Conservation (phyloP, 2,329 filamentous ascomycete genomes). For the Colletotrichum incanum region DNA sequence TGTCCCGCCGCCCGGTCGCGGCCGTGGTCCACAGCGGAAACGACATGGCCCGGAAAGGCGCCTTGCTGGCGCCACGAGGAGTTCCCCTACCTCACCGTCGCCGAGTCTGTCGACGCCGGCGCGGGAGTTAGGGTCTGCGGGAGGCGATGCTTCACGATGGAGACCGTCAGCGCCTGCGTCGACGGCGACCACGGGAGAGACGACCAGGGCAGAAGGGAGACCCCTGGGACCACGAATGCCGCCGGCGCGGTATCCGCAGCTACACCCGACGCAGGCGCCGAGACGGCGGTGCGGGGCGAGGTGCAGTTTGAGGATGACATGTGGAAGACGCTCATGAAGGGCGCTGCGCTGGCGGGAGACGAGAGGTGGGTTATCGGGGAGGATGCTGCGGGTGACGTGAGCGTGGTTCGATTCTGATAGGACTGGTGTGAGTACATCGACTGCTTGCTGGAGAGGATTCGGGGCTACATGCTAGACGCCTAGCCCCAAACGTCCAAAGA, state of each 20-base stretch:
- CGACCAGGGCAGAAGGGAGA: not conserved
- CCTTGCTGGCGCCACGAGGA: conserved; percentile 71
- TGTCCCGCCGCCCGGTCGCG: conserved; percentile 45
- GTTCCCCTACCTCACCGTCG: conserved; percentile 66
- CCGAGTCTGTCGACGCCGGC: conserved; percentile 59
- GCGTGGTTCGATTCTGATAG: conserved; percentile 66
- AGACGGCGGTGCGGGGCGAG: conserved; percentile 49
- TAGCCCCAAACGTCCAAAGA: not conserved
- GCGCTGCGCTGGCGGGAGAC: conserved; percentile 70
- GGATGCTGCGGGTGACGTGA: conserved; percentile 65
- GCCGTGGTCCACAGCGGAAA: not conserved
- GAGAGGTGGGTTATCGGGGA: conserved; percentile 76
- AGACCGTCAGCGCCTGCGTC: conserved; percentile 60
- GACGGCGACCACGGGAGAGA: not conserved
- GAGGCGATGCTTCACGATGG: conserved; percentile 63
- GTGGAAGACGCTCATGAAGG: conserved; percentile 65
- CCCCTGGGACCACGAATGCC: not conserved
- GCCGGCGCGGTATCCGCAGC: not conserved
- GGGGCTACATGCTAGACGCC: not conserved
- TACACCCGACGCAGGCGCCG: not conserved
- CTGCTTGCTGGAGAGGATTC: conserved; percentile 8
- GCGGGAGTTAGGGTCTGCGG: conserved; percentile 64
- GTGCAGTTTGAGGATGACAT: conserved; percentile 60
- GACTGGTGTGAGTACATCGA: conserved; percentile 21
- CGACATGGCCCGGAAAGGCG: conserved; percentile 50